Base-by-base conservation (phyloP, 805 yeast genomes). In the Saccharomycopsis olivae region DNA sequence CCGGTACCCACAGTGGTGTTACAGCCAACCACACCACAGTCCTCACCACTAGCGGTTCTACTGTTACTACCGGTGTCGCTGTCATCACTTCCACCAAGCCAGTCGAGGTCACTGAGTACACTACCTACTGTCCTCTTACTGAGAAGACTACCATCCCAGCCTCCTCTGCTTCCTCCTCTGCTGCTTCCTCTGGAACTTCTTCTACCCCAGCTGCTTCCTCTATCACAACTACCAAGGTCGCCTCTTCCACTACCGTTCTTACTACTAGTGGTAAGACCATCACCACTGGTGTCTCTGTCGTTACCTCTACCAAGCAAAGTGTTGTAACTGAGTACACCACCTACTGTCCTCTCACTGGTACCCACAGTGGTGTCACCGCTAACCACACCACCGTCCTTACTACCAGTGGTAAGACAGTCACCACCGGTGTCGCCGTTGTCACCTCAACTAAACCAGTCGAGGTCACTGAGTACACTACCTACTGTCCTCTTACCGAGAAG, bases 61-160 rank as follows among this genome's bases (percentile, higher is more conserved):
- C 6, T 23, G 25, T 23, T 10, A 29, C 34, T 20, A 30, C 30
- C 13, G 17, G 34, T 21, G 25, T 28, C 9, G 13, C 16, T 10
- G 24, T 24, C n/a, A 23, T 16, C 21, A 31, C 33, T 16, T 21
- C 37, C 20, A 51, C 53, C 38, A 16, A 38, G 23, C 39, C 40
- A 8, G 48, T 44, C 37, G 34, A 38, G 36, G 48, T 28, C 28
- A 51, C 55, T 36, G 43, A 41, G 21, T 48, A 50, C 50, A 52
- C 55, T 41, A 52, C 55, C 31, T 51, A 49, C 53, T 52, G 55
- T 40, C 55, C 55, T 44, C 47, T 51, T 38, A 44, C 43, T 28
- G 39, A 35, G 19, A 15, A 5, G n/a, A 16, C 36, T 31, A n/a
- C 33, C 8, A 20, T 18, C 27, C 19, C 37, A 15, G n/a, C 31